A percentile compares a stretch with the other conserved stretches of the same genome.
Evolutionary conservation across 1,284 basidiomycete species (phyloP).

Genomic region (Tetrapyrgos nigripes): DNA sequence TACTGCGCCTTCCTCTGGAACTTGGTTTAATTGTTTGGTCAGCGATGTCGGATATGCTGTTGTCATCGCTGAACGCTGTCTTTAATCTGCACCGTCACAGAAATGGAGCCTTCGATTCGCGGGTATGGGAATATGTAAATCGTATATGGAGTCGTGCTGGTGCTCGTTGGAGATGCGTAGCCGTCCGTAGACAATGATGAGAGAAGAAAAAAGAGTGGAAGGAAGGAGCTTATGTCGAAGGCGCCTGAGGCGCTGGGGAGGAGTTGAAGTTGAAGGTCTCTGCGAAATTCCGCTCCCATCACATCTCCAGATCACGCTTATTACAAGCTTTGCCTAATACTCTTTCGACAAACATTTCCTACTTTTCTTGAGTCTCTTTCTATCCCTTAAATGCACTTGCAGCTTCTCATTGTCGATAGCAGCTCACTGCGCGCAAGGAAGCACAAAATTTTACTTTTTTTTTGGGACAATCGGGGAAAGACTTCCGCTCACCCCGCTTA

Average conservation of each 20-base stretch:
- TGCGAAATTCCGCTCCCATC: not conserved
- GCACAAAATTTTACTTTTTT: too few relatives aligned
- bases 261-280: not conserved
- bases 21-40: slow-evolving; percentile 44
- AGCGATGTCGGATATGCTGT: slow-evolving; percentile 38
- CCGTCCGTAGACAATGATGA: not conserved
- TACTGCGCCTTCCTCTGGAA: slow-evolving; percentile 48
- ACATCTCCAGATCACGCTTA: not conserved
- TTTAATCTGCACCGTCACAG: not conserved
- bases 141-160: not conserved
- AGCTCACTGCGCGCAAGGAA: too few relatives aligned
- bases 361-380: too few relatives aligned
- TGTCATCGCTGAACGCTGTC: slow-evolving; percentile 25
- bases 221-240: not conserved
- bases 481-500: too few relatives aligned
- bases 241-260: not conserved
- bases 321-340: not conserved
- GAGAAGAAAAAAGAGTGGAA: not conserved
- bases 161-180: not conserved
- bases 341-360: too few relatives aligned
- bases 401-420: too few relatives aligned
- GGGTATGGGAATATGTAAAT: not conserved
- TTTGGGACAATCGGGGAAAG: too few relatives aligned
- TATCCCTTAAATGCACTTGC: too few relatives aligned
- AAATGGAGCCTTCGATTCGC: not conserved